Conservation (phyloP, 1,139 yeast species). For the Yamadazyma spencermartinsiae region DNA sequence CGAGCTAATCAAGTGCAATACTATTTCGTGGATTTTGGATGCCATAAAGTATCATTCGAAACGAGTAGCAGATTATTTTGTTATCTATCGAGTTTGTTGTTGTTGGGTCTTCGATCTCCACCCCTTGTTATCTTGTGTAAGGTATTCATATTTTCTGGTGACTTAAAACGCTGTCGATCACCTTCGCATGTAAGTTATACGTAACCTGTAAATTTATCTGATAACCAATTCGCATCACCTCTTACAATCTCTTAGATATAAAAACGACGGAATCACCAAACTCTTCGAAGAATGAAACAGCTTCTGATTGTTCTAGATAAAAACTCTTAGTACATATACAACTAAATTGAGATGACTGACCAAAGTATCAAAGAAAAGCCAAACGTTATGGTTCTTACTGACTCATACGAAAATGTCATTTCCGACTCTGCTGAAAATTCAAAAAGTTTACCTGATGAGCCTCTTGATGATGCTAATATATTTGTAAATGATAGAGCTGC, state of each 20-base stretch:
- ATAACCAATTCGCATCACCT: too few relatives aligned
- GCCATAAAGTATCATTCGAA: too few relatives aligned
- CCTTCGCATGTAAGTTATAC: too few relatives aligned
- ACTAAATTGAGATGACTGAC: background rate
- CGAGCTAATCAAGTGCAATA: background rate
- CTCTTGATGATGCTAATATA: conserved; percentile 18
- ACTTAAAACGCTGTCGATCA: too few relatives aligned
- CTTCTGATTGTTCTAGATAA: background rate
- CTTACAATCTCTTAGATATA: background rate
- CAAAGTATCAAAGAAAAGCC: background rate
- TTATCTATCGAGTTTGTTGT: too few relatives aligned
- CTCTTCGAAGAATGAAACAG: background rate
- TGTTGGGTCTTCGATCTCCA: too few relatives aligned
- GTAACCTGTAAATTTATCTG: too few relatives aligned
- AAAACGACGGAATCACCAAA: background rate
- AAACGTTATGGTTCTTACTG: background rate
- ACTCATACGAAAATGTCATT: conserved; percentile 1
- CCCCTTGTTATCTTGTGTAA: too few relatives aligned
- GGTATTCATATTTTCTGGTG: too few relatives aligned
- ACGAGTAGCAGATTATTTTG: too few relatives aligned
- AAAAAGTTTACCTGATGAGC: conserved; percentile 3
- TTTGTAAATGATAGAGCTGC: conserved; percentile 16
- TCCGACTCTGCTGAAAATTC: background rate
- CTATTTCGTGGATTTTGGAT: too few relatives aligned
- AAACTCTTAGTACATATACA: too few relatives aligned